These are phyloP conservation scores for Neoboletus brunneissimus DNA, from an alignment of 768 basidiomycete species.

Conservation along the genomic window DNA sequence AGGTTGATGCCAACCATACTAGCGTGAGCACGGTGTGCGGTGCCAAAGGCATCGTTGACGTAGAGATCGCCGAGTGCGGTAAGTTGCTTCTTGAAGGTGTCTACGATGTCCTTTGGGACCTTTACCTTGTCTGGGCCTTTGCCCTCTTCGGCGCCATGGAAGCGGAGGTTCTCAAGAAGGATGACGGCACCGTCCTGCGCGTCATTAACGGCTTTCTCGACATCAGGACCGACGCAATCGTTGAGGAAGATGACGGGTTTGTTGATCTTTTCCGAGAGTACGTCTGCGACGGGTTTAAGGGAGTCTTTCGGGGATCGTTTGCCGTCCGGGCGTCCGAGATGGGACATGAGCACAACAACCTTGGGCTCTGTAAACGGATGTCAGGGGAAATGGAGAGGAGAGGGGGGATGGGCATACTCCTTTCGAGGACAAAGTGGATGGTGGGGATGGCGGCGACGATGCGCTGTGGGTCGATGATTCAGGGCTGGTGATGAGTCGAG, in stretches of 20 bases:
- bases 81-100: conserved; percentile 82
- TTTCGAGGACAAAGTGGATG: conserved; percentile 86
- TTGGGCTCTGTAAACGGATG: conserved; percentile 56
- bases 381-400: neutral
- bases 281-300: conserved; percentile 78
- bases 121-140: conserved; percentile 96
- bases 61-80: conserved; percentile 95
- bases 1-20: conserved; percentile 98
- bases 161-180: conserved; percentile 95
- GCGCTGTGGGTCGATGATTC: conserved; percentile 53
- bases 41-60: conserved; percentile 98
- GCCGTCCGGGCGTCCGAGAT: conserved; percentile 96
- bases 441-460: conserved; percentile 97
- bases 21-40: conserved; percentile 96
- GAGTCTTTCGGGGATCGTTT: conserved; percentile 87
- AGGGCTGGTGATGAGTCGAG: neutral
- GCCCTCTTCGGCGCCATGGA: conserved; percentile 99
- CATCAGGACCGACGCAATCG: conserved; percentile 84
- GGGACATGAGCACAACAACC: conserved; percentile 92
- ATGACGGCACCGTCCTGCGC: conserved; percentile 67
- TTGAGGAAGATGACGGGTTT: conserved; percentile 76
- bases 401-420: conserved; percentile 47
- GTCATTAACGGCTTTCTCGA: conserved; percentile 70
- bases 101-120: conserved; percentile 78
- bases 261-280: conserved; percentile 43